Evolutionary conservation across 1,284 basidiomycete species (phyloP).

Genomic region (Cryptococcus sp.): DNA sequence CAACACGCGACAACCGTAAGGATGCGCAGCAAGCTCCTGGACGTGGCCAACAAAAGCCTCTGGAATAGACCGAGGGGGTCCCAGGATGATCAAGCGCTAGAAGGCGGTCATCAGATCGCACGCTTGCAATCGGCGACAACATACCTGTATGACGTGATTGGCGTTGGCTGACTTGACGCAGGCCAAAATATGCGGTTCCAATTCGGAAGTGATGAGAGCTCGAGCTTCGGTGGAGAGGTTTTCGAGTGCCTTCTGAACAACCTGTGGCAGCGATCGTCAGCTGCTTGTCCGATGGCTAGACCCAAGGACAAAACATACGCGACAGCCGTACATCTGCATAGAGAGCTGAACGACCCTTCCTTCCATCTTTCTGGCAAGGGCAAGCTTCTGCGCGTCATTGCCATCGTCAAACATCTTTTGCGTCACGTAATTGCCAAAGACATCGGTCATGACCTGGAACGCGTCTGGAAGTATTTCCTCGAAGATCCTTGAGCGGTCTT

Average conservation of each 20-base stretch:
- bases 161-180: conserved; percentile 93
- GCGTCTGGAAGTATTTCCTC: conserved; percentile 85
- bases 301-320: conserved; percentile 29
- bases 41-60: conserved; percentile 78
- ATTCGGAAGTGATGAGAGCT: conserved; percentile 70
- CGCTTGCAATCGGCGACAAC: conserved; percentile 1
- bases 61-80: conserved; percentile 74
- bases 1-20: conserved; percentile 93
- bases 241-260: conserved; percentile 74
- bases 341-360: conserved; percentile 77
- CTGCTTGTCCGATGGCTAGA: neutral
- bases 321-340: conserved; percentile 92
- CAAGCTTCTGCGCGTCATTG: conserved; percentile 70
- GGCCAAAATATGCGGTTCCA: conserved; percentile 77
- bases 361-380: conserved; percentile 75
- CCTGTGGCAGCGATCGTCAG: conserved; percentile 18
- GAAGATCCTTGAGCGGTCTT: conserved; percentile 81
- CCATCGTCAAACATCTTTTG: conserved; percentile 96
- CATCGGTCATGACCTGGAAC: conserved; percentile 82
- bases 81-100: conserved; percentile 68
- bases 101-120: neutral
- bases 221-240: conserved; percentile 77
- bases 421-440: conserved; percentile 96
- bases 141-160: conserved; percentile 76
- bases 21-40: conserved; percentile 81